Evolutionary conservation across 768 basidiomycete genomes (phyloP).

Genomic region (Pleurotus salmoneostramineus): DNA sequence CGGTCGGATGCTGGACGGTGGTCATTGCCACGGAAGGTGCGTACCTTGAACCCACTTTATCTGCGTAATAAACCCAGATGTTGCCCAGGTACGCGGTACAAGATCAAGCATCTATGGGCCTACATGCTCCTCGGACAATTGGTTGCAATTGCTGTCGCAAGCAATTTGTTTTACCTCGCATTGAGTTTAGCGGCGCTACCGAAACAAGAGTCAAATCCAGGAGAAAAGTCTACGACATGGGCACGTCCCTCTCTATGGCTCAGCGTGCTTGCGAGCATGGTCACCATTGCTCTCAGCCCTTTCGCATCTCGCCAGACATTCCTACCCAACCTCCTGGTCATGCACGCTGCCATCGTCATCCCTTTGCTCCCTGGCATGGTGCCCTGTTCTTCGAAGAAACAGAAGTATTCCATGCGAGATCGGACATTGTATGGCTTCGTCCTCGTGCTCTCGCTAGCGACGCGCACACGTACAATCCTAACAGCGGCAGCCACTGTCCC

Average conservation of each 20-base stretch:
- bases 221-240: neutral
- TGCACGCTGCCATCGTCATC: constrained; percentile 54
- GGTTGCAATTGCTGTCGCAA: constrained; percentile 66
- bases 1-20: constrained; percentile 52
- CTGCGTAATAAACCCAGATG: neutral
- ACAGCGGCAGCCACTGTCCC: constrained; percentile 19
- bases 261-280: constrained; percentile 40
- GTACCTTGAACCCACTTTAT: constrained; percentile 7
- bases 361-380: constrained; percentile 37
- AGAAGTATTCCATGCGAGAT: constrained; percentile 18
- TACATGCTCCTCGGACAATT: constrained; percentile 74
- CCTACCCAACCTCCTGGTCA: constrained; percentile 53
- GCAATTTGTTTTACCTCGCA: constrained; percentile 58
- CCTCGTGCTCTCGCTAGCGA: constrained; percentile 22
- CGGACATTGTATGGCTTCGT: constrained; percentile 33
- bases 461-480: constrained; percentile 31
- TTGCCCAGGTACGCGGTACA: constrained; percentile 27
- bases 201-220: neutral
- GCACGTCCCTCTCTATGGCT: constrained; percentile 28
- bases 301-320: constrained; percentile 39
- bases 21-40: constrained; percentile 50
- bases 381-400: neutral
- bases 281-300: constrained; percentile 41
- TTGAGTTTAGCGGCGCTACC: constrained; percentile 32
- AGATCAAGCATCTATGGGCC: constrained; percentile 52